Percentiles rank a stretch among this genome's conserved stretches.
Evolutionary conservation across 31 red algal species (phyloP).

Genomic region (Asparagopsis taxiformis): DNA sequence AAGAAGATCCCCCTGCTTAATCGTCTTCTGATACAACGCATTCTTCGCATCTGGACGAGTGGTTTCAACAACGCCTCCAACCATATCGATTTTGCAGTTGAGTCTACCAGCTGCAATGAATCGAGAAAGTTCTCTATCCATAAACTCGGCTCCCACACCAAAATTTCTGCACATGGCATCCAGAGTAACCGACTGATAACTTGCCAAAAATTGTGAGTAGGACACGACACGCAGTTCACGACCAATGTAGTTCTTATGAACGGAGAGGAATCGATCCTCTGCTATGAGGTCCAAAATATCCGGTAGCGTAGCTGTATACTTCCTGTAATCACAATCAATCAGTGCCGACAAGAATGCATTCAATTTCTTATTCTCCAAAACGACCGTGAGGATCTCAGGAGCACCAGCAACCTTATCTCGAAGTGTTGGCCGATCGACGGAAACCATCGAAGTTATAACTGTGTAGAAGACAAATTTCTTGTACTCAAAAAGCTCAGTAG

Average conservation of each 20-base stretch:
- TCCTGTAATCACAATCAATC: constrained; percentile 86
- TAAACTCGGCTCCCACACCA: constrained; percentile 73
- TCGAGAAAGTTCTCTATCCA: constrained; percentile 88
- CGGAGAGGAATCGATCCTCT: constrained; percentile 67
- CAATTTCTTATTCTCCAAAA: constrained; percentile 65
- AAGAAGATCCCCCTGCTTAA: constrained; percentile 92
- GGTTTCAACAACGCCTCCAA: constrained; percentile 85
- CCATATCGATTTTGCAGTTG: constrained; percentile 94
- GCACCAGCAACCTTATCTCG: constrained; percentile 72
- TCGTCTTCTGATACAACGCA: constrained; percentile 80
- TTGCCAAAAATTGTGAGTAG: constrained; percentile 91
- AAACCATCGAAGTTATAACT: constrained; percentile 85
- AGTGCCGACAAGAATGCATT: constrained; percentile 72
- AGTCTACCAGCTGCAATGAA: constrained; percentile 92
- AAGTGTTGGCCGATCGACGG: constrained; percentile 88
- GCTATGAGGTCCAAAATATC: constrained; percentile 67
- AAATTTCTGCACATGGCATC: constrained; percentile 89
- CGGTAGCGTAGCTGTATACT: constrained; percentile 73
- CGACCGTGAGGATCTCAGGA: constrained; percentile 86
- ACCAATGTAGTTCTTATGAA: constrained; percentile 75
- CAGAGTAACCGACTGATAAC: constrained; percentile 86
- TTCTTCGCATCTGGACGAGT: constrained; percentile 85
- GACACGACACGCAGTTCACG: constrained; percentile 85
- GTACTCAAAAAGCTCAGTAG: constrained; percentile 84
- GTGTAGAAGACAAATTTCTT: constrained; percentile 89